A percentile compares a stretch with the other conserved stretches of the same genome.
These are phyloP conservation scores for Fusarium sterilihyphosum DNA, from an alignment of 2,329 filamentous ascomycete genomes.

Conservation along the genomic window DNA sequence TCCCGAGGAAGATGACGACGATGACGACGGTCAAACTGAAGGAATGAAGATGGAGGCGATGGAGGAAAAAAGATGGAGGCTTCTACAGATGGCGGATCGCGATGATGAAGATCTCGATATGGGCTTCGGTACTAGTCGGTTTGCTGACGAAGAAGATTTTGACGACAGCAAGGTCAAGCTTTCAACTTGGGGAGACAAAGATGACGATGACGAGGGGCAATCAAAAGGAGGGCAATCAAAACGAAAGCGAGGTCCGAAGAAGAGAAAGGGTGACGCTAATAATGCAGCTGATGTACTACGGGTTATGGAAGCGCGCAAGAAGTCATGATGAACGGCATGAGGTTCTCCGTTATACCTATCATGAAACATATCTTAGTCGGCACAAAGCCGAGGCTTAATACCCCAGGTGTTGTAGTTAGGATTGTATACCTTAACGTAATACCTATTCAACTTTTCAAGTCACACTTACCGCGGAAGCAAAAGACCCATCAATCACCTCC, in stretches of 20 bases:
- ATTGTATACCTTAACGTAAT: background rate
- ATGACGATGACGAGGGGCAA: slow-evolving; percentile 56
- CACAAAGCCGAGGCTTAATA: slow-evolving; percentile 12
- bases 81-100: slow-evolving; percentile 78
- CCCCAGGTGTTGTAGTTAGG: background rate
- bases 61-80: slow-evolving; percentile 75
- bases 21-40: slow-evolving; percentile 50
- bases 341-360: slow-evolving; percentile 7
- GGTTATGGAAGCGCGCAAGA: slow-evolving; percentile 73
- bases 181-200: slow-evolving; percentile 70
- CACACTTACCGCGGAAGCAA: background rate
- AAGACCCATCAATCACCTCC: background rate
- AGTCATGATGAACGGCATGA: slow-evolving; percentile 35
- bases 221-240: slow-evolving; percentile 61
- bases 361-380: slow-evolving; percentile 22
- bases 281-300: slow-evolving; percentile 82
- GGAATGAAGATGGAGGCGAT: slow-evolving; percentile 63
- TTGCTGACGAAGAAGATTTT: slow-evolving; percentile 88
- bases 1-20: slow-evolving; percentile 33
- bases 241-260: slow-evolving; percentile 77
- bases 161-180: slow-evolving; percentile 75
- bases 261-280: slow-evolving; percentile 81
- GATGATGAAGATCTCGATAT: slow-evolving; percentile 94
- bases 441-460: background rate
- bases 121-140: slow-evolving; percentile 89